Percentiles rank a stretch among this genome's conserved stretches.
Evolutionary conservation across 1,284 basidiomycete genomes (phyloP).

Genomic region (Anthracocystis walkeri): DNA sequence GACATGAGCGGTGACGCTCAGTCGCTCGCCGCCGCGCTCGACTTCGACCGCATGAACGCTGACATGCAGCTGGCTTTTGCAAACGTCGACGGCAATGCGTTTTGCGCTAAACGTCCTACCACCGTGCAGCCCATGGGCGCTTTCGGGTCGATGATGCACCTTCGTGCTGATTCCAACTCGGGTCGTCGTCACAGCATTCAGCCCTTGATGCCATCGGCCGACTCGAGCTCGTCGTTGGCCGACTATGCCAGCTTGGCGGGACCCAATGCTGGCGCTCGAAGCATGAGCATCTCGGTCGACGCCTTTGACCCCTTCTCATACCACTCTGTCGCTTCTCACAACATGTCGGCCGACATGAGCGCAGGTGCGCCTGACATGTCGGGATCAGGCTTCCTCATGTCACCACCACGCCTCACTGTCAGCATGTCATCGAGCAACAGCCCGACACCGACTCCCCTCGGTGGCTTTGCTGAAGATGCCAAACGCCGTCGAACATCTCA

Average conservation of each 20-base stretch:
- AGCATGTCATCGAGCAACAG: slow-evolving; percentile 47
- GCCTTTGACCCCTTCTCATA: slow-evolving; percentile 22
- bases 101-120: slow-evolving; percentile 39
- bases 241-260: slow-evolving; percentile 27
- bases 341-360: slow-evolving; percentile 15
- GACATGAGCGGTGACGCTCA: slow-evolving; percentile 40
- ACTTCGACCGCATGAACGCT: slow-evolving; percentile 44
- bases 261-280: slow-evolving; percentile 20
- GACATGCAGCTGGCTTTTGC: slow-evolving; percentile 28
- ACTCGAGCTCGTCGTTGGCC: slow-evolving; percentile 33
- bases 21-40: slow-evolving; percentile 43
- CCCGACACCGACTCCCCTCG: slow-evolving; percentile 20
- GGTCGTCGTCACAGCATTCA: slow-evolving; percentile 62
- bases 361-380: slow-evolving; percentile 20
- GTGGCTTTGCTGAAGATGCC: slow-evolving; percentile 41
- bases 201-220: slow-evolving; percentile 45
- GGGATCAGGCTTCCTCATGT: slow-evolving; percentile 59
- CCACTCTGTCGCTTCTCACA: slow-evolving; percentile 17
- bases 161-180: slow-evolving; percentile 42
- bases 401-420: slow-evolving; percentile 62
- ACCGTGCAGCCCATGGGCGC: slow-evolving; percentile 12
- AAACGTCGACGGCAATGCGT: slow-evolving; percentile 14
- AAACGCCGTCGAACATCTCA: slow-evolving; percentile 55
- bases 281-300: slow-evolving; percentile 49
- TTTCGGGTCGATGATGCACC: slow-evolving; percentile 28